Evolutionary conservation across 2,329 filamentous ascomycete genomes (phyloP).

Genomic region (Aspergillus pseudotamarii): DNA sequence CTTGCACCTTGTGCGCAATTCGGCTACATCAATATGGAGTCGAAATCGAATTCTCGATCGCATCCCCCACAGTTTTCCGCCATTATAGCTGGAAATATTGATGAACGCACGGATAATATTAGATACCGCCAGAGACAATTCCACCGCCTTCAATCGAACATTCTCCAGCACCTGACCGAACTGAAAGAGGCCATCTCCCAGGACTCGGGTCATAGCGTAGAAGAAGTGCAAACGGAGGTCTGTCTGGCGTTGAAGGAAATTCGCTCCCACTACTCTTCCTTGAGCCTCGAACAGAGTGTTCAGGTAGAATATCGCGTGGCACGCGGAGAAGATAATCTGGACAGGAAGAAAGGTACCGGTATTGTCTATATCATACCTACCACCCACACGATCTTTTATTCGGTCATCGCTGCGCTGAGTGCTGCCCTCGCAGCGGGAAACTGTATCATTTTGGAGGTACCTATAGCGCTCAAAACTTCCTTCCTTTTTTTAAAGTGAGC

Average conservation of each 20-base stretch:
- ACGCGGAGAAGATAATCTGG: slow-evolving; percentile 22
- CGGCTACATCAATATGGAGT: background rate
- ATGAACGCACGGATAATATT: slow-evolving; percentile 43
- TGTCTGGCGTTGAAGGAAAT: slow-evolving; percentile 31
- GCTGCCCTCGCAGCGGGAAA: slow-evolving; percentile 56
- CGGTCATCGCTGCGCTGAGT: slow-evolving; percentile 46
- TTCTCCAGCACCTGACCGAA: slow-evolving; percentile 30
- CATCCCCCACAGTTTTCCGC: slow-evolving; percentile 18
- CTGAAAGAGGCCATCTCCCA: slow-evolving; percentile 36
- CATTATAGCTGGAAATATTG: slow-evolving; percentile 38
- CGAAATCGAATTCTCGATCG: background rate
- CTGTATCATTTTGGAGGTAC: slow-evolving; percentile 53
- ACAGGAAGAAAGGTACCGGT: slow-evolving; percentile 18
- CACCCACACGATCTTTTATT: slow-evolving; percentile 54
- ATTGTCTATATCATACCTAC: slow-evolving; percentile 53
- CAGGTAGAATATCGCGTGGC: slow-evolving; percentile 26
- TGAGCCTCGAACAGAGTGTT: slow-evolving; percentile 17
- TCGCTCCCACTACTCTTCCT: slow-evolving; percentile 26
- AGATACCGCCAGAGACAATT: slow-evolving; percentile 46
- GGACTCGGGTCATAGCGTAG: slow-evolving; percentile 31
- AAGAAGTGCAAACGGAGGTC: slow-evolving; percentile 38
- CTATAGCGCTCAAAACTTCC: background rate
- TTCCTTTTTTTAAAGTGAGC: too few species aligned
- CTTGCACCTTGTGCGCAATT: background rate
- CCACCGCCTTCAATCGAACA: slow-evolving; percentile 35